Evolutionary conservation across 2,329 filamentous ascomycete species (phyloP), one percentile per base, ranked within the genome.

Genomic region (Pyrenochaeta sp.): DNA sequence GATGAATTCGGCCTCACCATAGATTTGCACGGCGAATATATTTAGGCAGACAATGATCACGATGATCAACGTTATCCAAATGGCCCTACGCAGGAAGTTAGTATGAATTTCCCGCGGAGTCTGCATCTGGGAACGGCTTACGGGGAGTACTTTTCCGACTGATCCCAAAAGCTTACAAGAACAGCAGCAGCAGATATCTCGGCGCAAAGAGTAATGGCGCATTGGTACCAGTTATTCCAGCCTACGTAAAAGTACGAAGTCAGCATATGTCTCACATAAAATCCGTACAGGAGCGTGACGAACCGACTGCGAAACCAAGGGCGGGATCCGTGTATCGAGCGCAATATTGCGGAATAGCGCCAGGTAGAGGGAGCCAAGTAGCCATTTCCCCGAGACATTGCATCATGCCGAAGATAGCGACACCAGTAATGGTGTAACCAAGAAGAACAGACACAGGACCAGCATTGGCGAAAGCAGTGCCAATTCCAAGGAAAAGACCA

Each of bases 241-340:
- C 67, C 57, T 30, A 9, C 10, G 28, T 30, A 5, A 30, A 30
- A 9, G 28, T 30, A 30, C 28, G 28, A 9, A 30, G 28, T 30
- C 28, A 30, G 28, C 10, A 9, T 30, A 30, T 30, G 28, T 30
- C 28, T 30, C 28, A 30, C 28, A 30, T 30, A 30, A 5, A 30
- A 9, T 30, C 10, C 28, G 9, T 5, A 6, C 10, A 9, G 28
- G 28, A 30, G 19, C 28, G 28, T 30, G 5, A 30, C 28, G 5
- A 30, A 36, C 36, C 36, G 12, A 69, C 59, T 40, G 68, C 64
- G 44, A 65, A 54, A 37, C 73, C 76, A 61, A 78, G 69, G 59
- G 75, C 74, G 7, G 82, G 82, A 63, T 86, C 84, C 9, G 83
- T 75, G 57, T 85, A 76, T 45, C 74, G 71, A 40, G 72, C 68